phyloP scores from a whole-genome alignment of 805 yeast genomes.

The Ogataea polymorpha region DNA sequence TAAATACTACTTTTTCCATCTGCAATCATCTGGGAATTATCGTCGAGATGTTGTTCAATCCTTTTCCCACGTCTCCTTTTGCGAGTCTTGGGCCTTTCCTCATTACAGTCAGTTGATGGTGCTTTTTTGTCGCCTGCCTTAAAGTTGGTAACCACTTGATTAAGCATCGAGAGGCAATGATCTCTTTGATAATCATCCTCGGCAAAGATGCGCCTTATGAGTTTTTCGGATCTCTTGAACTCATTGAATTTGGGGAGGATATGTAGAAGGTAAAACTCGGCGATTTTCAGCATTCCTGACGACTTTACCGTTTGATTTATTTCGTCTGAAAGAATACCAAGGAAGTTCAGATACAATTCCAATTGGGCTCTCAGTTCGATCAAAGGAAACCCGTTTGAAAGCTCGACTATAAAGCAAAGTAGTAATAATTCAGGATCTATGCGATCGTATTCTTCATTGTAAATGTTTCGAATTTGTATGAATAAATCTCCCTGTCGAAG shows the following conservation, averaged over 20 bases:
- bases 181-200: constrained; percentile 15
- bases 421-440: constrained; percentile 28
- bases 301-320: constrained; percentile 11
- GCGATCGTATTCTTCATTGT: constrained; percentile 6
- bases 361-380: constrained; percentile 23
- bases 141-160: background rate
- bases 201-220: constrained; percentile 20
- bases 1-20: too few species aligned
- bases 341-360: constrained; percentile 19
- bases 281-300: constrained; percentile 15
- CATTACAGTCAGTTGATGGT: too few species aligned
- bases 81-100: background rate
- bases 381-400: constrained; percentile 26
- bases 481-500: constrained; percentile 26
- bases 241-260: constrained; percentile 23
- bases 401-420: constrained; percentile 32
- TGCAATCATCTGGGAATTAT: too few species aligned
- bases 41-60: constrained; percentile 9
- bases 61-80: background rate
- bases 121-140: too few species aligned
- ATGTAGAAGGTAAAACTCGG: constrained; percentile 27
- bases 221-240: constrained; percentile 14
- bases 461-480: constrained; percentile 18
- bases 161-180: constrained; percentile 9
- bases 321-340: constrained; percentile 19